Conservation (phyloP, 2,329 filamentous ascomycete genomes). For the Escovopsis sp. region DNA sequence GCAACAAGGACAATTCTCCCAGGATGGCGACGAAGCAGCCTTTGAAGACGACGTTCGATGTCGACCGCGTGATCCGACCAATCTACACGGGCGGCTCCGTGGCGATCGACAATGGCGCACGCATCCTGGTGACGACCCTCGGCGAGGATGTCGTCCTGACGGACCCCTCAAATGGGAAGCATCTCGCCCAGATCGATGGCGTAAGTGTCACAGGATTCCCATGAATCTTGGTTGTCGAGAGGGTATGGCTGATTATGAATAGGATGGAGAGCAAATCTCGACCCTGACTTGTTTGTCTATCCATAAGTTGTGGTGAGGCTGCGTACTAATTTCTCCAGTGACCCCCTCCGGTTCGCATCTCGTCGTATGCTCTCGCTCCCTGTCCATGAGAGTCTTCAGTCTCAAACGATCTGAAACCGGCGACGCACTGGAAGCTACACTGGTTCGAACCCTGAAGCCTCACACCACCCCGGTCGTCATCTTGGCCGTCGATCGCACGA, state of each 20-base stretch:
- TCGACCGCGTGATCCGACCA: constrained; percentile 68
- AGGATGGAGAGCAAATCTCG: constrained; percentile 71
- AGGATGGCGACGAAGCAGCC: constrained; percentile 45
- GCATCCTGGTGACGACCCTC: constrained; percentile 74
- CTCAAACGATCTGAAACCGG: constrained; percentile 46
- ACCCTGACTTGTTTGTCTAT: constrained; percentile 45
- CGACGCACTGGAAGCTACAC: constrained; percentile 46
- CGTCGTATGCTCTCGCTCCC: constrained; percentile 82
- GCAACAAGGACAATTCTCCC: background rate
- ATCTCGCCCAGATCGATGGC: constrained; percentile 76
- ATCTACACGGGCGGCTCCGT: constrained; percentile 89
- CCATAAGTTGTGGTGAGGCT: background rate
- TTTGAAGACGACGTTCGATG: constrained; percentile 80
- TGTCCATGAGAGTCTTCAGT: constrained; percentile 85
- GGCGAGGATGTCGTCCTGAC: constrained; percentile 85
- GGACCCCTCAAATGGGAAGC: constrained; percentile 66
- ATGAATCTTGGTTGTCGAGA: background rate
- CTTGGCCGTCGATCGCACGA: constrained; percentile 69
- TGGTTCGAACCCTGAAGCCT: constrained; percentile 72
- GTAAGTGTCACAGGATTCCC: constrained; percentile 28
- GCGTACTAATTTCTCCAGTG: constrained; percentile 33
- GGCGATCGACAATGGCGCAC: constrained; percentile 65
- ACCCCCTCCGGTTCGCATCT: constrained; percentile 81
- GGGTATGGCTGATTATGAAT: constrained; percentile 2
- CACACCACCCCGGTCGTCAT: constrained; percentile 84